Evolutionary conservation across 257 asterid species (phyloP).

Genomic region (Solanum dulcamara): DNA sequence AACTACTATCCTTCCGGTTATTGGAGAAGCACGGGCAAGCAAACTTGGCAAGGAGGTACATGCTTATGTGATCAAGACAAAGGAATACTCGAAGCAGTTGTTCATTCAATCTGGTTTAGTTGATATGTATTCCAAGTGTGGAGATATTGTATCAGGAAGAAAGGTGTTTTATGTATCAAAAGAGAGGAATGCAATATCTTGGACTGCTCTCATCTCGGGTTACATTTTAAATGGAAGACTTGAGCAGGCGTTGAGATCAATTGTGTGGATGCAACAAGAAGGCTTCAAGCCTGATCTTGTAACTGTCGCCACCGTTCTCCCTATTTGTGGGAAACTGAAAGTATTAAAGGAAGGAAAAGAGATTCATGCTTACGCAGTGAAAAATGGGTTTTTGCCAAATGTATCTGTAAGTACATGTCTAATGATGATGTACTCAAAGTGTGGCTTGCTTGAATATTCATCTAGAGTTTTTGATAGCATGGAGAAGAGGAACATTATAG

Average conservation of each 20-base stretch:
- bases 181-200: constrained; percentile 64
- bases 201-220: constrained; percentile 91
- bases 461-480: constrained; percentile 39
- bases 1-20: constrained; percentile 57
- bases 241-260: constrained; percentile 70
- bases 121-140: constrained; percentile 90
- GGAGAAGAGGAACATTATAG: constrained; percentile 63
- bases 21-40: constrained; percentile 49
- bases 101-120: constrained; percentile 68
- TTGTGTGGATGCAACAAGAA: constrained; percentile 95
- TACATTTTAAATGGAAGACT: constrained; percentile 61
- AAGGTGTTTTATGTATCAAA: constrained; percentile 61
- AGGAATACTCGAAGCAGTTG: constrained; percentile 51
- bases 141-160: constrained; percentile 72
- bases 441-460: constrained; percentile 42
- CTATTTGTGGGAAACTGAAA: constrained; percentile 68
- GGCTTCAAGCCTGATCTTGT: constrained; percentile 78
- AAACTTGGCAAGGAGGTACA: constrained; percentile 72
- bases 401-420: constrained; percentile 61
- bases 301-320: constrained; percentile 76
- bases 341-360: constrained; percentile 68
- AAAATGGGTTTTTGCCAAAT: constrained; percentile 36
- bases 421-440: constrained; percentile 88
- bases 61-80: constrained; percentile 70
- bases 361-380: constrained; percentile 58